Evolutionary conservation across 257 asterid genomes (phyloP).

Genomic region (Petrea volubilis): DNA sequence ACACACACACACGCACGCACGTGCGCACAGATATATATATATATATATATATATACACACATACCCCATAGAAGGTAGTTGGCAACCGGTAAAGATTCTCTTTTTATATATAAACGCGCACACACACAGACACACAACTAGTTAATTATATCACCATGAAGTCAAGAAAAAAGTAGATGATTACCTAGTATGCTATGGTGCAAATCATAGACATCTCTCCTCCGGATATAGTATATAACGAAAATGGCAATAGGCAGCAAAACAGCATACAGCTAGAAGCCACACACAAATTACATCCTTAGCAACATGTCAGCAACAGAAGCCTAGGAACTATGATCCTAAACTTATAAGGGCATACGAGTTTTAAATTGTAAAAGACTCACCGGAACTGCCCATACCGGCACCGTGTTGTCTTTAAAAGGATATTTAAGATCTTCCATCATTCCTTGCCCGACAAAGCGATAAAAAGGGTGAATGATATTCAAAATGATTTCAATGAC

Average conservation of each 20-base stretch:
- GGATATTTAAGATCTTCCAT: slow-evolving; percentile 81
- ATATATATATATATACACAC: no score
- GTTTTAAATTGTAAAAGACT: slow-evolving; percentile 27
- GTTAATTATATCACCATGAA: not conserved
- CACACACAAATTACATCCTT: slow-evolving; percentile 18
- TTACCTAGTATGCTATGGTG: slow-evolving; percentile 81
- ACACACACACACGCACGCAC: no score
- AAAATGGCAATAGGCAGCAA: slow-evolving; percentile 71
- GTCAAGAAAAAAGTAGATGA: not conserved
- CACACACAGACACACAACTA: no score
- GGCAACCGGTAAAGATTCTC: no score
- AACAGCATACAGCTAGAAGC: slow-evolving; percentile 70
- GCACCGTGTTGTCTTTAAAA: slow-evolving; percentile 78
- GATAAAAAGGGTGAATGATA: slow-evolving; percentile 64
- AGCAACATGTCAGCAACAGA: not conserved
- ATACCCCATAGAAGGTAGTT: no score
- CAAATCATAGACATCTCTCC: slow-evolving; percentile 82
- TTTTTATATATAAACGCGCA: no score
- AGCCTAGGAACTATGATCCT: not conserved
- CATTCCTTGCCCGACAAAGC: slow-evolving; percentile 78
- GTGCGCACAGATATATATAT: no score
- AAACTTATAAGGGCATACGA: not conserved
- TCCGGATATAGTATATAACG: slow-evolving; percentile 58
- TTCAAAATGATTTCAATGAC: slow-evolving; percentile 49
- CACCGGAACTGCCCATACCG: slow-evolving; percentile 89